Conservation (phyloP, 2,329 filamentous ascomycete species). For the Thielaviopsis musarum region DNA sequence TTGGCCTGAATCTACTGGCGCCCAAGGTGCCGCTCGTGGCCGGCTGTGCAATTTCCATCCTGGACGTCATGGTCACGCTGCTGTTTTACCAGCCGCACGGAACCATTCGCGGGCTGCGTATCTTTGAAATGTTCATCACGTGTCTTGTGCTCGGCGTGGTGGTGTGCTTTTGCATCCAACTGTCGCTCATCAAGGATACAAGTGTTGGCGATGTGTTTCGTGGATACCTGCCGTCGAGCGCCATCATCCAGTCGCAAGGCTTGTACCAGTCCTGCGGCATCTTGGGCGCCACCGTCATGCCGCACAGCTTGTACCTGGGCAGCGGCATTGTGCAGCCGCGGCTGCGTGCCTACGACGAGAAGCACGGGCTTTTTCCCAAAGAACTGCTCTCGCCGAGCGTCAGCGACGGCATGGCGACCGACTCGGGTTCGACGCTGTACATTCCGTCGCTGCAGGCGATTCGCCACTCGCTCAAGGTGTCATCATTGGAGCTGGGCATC, state of each 20-base stretch:
- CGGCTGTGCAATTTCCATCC: constrained; percentile 50
- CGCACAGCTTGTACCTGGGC: constrained; percentile 50
- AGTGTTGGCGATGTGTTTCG: constrained; percentile 42
- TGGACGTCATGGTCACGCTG: constrained; percentile 51
- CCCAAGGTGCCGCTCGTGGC: constrained; percentile 48
- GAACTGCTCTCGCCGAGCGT: constrained; percentile 11
- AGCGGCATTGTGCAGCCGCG: constrained; percentile 53
- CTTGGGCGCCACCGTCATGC: constrained; percentile 60
- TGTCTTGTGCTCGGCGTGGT: constrained; percentile 50
- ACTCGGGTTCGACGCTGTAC: constrained; percentile 40
- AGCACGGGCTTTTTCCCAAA: constrained; percentile 33
- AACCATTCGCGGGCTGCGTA: constrained; percentile 38
- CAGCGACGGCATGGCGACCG: constrained; percentile 14
- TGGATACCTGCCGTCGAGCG: constrained; percentile 46
- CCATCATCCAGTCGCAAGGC: constrained; percentile 40
- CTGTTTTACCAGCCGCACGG: constrained; percentile 47
- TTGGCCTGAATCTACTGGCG: constrained; percentile 49
- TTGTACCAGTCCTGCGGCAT: constrained; percentile 61
- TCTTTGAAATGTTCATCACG: constrained; percentile 50
- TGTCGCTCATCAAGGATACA: constrained; percentile 42
- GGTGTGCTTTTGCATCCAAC: constrained; percentile 53
- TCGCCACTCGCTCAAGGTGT: constrained; percentile 54
- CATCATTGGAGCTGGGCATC: constrained; percentile 50
- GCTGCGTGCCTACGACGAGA: constrained; percentile 44
- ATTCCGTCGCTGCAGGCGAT: constrained; percentile 58